Percentiles rank a stretch among this genome's conserved stretches.
phyloP scores from a whole-genome alignment of 2,329 filamentous ascomycete genomes.

The Calonectria montana region DNA sequence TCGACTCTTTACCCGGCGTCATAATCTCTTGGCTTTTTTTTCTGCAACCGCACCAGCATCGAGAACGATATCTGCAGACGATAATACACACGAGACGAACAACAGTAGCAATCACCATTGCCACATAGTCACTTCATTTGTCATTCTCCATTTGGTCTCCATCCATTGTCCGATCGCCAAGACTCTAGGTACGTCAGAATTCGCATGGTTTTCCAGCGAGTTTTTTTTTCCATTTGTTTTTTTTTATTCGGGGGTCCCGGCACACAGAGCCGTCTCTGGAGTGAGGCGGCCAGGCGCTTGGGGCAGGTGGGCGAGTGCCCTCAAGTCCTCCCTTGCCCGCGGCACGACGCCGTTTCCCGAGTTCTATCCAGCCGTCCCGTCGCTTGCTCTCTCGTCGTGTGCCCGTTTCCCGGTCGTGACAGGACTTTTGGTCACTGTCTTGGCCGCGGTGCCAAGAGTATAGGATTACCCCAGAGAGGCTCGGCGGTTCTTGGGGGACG shows the following conservation, averaged over 20 bases:
- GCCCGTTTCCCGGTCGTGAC: not conserved
- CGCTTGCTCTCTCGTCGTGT: not conserved
- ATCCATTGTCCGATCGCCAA: conserved; percentile 22
- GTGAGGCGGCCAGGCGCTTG: conserved; percentile 46
- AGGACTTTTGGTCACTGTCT: conserved; percentile 1
- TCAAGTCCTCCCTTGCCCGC: conserved; percentile 32
- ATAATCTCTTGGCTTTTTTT: conserved; percentile 28
- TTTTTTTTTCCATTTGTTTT: not conserved
- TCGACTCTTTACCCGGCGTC: conserved; percentile 16
- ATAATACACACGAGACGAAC: conserved; percentile 24
- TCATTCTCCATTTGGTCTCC: not conserved
- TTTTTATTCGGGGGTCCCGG: conserved; percentile 42
- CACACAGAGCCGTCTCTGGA: conserved; percentile 34
- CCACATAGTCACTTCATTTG: not conserved
- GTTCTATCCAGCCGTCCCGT: not conserved
- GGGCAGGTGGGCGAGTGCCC: conserved; percentile 47
- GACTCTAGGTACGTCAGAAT: conserved; percentile 40
- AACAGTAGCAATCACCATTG: not conserved
- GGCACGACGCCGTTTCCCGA: not conserved
- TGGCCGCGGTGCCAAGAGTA: conserved; percentile 21
- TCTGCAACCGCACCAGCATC: not conserved
- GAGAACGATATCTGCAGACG: not conserved
- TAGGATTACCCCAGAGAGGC: conserved; percentile 23
- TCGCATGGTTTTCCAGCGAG: conserved; percentile 36
- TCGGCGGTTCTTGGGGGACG: conserved; percentile 34